Percentiles rank a stretch among this genome's conserved stretches.
phyloP scores from a whole-genome alignment of 2,329 filamentous ascomycete species.

The Pseudogymnoascus destructans region DNA sequence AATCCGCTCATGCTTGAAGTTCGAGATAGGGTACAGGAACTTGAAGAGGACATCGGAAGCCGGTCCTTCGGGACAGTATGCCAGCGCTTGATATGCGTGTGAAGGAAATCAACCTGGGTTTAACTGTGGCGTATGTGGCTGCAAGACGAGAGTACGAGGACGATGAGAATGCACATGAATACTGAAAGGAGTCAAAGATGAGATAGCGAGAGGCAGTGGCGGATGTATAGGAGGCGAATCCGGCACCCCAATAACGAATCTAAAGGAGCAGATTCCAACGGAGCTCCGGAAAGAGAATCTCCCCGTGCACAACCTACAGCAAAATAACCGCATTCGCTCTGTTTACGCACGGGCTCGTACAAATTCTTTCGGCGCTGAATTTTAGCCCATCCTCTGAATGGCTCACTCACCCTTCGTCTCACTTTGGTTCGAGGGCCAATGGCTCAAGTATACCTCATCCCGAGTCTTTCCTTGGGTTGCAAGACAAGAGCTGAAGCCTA shows the following conservation, averaged over 20 bases:
- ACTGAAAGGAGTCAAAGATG: background rate
- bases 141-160: background rate
- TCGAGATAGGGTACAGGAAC: background rate
- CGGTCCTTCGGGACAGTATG: background rate
- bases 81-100: background rate
- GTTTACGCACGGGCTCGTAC: background rate
- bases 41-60: conserved; percentile 1
- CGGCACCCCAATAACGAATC: background rate
- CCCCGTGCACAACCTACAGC: background rate
- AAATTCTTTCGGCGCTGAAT: background rate
- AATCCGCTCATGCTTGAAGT: background rate
- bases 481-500: background rate
- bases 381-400: background rate
- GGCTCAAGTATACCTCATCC: background rate
- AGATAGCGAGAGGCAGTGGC: background rate
- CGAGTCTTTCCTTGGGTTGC: background rate
- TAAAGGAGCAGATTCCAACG: background rate
- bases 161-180: background rate
- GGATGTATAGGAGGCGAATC: background rate
- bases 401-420: background rate
- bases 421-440: background rate
- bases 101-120: background rate
- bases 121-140: background rate
- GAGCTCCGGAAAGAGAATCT: background rate
- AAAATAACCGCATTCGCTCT: background rate